A percentile compares a stretch with the other conserved stretches of the same genome.
Conservation (phyloP, 2,329 filamentous ascomycete genomes). For the Aspergillus arachidicola region DNA sequence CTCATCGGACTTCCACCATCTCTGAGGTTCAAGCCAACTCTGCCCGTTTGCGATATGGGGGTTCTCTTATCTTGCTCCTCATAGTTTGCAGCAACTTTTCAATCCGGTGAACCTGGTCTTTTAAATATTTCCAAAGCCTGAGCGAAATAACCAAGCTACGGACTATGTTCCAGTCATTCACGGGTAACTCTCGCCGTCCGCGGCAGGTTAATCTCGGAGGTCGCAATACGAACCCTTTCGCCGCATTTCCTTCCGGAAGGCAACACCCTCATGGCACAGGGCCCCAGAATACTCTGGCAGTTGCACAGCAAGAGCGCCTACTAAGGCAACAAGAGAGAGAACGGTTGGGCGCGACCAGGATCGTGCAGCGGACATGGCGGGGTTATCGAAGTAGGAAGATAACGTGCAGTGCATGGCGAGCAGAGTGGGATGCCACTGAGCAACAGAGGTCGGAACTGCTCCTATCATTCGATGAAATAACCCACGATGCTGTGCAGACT, state of each 20-base stretch:
- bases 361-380: conserved; percentile 80
- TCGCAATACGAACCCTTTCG: conserved; percentile 78
- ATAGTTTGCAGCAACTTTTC: conserved; percentile 16
- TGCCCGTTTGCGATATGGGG: conserved; percentile 25
- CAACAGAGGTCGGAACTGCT: conserved; percentile 36
- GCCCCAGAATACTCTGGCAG: conserved; percentile 75
- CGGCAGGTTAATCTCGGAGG: conserved; percentile 95
- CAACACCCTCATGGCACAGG: conserved; percentile 59
- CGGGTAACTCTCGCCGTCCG: conserved; percentile 78
- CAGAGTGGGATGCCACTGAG: conserved; percentile 65
- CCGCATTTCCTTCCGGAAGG: conserved; percentile 60
- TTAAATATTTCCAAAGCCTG: conserved; percentile 10
- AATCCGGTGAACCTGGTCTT: conserved; percentile 7
- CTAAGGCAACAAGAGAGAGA: conserved; percentile 80
- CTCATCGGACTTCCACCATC: conserved; percentile 8
- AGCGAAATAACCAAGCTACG: conserved; percentile 44
- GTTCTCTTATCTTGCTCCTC: conserved; percentile 17
- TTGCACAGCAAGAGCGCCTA: conserved; percentile 83
- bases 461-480: conserved; percentile 33
- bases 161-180: conserved; percentile 83
- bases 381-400: conserved; percentile 67
- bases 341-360: conserved; percentile 70
- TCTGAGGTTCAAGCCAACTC: not conserved
- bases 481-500: conserved; percentile 53
- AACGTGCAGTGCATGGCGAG: conserved; percentile 61